phyloP scores from a whole-genome alignment of 2,329 filamentous ascomycete genomes.

The Cladosporium sp. region DNA sequence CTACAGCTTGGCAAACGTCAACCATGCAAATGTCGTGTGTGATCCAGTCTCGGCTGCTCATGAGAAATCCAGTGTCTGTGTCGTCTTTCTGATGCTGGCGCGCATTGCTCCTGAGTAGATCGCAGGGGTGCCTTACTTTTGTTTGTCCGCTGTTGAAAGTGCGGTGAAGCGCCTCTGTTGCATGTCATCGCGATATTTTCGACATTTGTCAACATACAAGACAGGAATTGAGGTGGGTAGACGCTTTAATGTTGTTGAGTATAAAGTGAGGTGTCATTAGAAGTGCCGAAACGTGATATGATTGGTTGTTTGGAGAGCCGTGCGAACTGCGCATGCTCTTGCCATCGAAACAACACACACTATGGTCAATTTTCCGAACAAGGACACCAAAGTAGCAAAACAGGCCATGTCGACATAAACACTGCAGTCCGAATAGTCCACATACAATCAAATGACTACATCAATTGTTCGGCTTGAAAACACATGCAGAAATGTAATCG shows the following conservation, averaged over 20 bases:
- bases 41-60: background rate
- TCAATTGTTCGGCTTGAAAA: background rate
- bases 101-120: background rate
- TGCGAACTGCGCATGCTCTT: background rate
- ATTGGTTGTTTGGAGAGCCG: background rate
- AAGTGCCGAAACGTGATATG: background rate
- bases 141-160: too few species aligned
- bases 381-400: background rate
- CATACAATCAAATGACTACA: too few species aligned
- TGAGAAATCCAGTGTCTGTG: background rate
- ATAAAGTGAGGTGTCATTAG: background rate
- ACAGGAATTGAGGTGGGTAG: background rate
- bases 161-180: too few species aligned
- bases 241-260: background rate
- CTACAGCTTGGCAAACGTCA: background rate
- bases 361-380: background rate
- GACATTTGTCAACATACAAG: background rate
- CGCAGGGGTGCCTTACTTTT: background rate
- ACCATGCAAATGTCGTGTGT: background rate
- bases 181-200: background rate
- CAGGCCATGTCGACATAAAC: background rate
- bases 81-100: background rate
- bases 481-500: background rate
- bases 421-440: background rate
- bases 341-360: background rate